Conservation (phyloP, 2,329 filamentous ascomycete species). For the Alternaria gansuensis region DNA sequence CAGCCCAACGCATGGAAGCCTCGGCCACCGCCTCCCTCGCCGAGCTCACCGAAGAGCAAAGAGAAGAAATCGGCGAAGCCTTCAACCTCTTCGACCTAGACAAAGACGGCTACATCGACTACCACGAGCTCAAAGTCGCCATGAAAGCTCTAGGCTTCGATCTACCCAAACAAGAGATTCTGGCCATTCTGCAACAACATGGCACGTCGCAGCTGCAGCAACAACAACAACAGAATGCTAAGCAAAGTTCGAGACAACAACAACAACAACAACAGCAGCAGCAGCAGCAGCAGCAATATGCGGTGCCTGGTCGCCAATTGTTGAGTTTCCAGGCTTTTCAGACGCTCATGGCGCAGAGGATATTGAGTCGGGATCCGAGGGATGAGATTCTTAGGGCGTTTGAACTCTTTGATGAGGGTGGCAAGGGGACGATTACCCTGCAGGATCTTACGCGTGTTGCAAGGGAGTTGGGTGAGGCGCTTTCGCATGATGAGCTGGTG, state of each 20-base stretch:
- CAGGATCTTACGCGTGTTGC: conserved; percentile 89
- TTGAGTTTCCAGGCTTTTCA: conserved; percentile 78
- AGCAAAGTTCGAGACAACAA: conserved; percentile 12
- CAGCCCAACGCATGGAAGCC: conserved; percentile 53
- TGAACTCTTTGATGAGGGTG: conserved; percentile 88
- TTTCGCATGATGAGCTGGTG: conserved; percentile 89
- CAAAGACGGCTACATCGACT: conserved; percentile 92
- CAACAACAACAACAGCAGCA: conserved; percentile 17
- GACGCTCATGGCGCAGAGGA: conserved; percentile 77
- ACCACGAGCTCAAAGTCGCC: conserved; percentile 97
- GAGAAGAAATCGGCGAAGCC: conserved; percentile 94
- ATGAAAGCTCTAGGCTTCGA: conserved; percentile 96
- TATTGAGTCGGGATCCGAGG: conserved; percentile 81
- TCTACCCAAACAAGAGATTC: conserved; percentile 84
- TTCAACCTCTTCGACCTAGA: conserved; percentile 97
- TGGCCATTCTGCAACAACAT: conserved; percentile 80
- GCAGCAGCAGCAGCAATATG: conserved; percentile 27
- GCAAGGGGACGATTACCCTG: conserved; percentile 89
- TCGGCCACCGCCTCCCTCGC: conserved; percentile 60
- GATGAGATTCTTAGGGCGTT: conserved; percentile 94
- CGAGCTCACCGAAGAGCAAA: conserved; percentile 82
- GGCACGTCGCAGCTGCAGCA: conserved; percentile 57
- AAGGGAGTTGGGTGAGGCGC: conserved; percentile 87
- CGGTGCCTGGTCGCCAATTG: conserved; percentile 65
- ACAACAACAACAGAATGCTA: conserved; percentile 3